Evolutionary conservation across 1,284 basidiomycete genomes (phyloP).

Genomic region (Malassezia sympodialis): DNA sequence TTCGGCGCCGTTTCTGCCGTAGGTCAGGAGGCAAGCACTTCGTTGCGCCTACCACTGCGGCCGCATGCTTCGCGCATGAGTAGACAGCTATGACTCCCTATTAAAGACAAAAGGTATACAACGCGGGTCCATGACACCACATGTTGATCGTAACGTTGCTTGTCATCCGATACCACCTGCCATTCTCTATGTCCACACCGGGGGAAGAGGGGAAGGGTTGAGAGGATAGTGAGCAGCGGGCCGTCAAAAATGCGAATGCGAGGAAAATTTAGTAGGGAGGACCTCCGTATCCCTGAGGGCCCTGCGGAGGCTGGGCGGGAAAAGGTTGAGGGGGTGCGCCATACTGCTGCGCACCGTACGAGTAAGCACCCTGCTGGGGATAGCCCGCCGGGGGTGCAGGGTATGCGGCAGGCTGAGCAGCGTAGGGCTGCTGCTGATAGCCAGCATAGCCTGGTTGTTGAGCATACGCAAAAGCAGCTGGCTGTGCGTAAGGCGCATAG

Average conservation of each 20-base stretch:
- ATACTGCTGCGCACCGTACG: constrained; percentile 10
- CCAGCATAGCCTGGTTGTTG: constrained; percentile 29
- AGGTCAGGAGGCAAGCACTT: background rate
- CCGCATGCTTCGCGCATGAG: background rate
- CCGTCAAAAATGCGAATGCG: background rate
- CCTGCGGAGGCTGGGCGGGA: constrained; percentile 6
- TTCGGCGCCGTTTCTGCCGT: background rate
- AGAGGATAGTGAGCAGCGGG: background rate
- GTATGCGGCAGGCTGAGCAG: constrained; percentile 25
- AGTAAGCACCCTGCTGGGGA: constrained; percentile 25
- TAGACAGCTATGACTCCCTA: background rate
- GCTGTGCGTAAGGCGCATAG: constrained; percentile 30
- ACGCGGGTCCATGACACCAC: background rate
- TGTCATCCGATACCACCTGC: background rate
- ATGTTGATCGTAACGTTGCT: background rate
- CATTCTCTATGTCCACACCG: background rate
- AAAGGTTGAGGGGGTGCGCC: constrained; percentile 2
- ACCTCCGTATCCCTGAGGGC: constrained; percentile 14
- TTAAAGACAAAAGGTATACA: background rate
- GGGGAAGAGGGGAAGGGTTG: background rate
- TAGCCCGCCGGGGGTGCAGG: constrained; percentile 21
- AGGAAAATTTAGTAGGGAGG: constrained; percentile 26
- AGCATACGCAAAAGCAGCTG: constrained; percentile 22
- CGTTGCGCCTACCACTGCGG: background rate
- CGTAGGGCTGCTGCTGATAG: constrained; percentile 34